phyloP scores from a whole-genome alignment of 768 basidiomycete genomes.

The Amanita pseudoporphyria region DNA sequence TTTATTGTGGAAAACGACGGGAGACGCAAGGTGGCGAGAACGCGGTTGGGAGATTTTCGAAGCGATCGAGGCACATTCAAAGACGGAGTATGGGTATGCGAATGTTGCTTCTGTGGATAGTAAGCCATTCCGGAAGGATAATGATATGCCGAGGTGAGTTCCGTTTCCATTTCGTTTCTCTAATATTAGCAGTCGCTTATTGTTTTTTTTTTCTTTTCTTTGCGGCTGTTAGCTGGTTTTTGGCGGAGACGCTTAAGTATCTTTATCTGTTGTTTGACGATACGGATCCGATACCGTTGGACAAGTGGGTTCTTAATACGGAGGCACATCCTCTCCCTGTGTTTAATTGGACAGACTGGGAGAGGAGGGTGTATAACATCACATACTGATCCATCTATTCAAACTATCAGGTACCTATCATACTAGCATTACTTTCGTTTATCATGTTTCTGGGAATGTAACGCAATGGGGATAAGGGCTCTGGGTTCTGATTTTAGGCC shows the following conservation, averaged over 20 bases:
- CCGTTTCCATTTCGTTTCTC: background rate
- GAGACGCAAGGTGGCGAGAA: conserved; percentile 59
- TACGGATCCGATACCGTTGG: conserved; percentile 28
- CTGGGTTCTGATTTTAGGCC: too few relatives aligned
- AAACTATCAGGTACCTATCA: too few relatives aligned
- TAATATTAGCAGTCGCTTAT: too few relatives aligned
- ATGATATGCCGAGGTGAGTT: conserved; percentile 64
- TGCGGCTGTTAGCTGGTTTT: conserved; percentile 26
- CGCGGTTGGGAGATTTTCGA: conserved; percentile 62
- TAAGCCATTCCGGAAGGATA: conserved; percentile 23
- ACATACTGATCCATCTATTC: too few relatives aligned
- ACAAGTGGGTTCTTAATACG: conserved; percentile 55
- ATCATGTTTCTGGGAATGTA: too few relatives aligned
- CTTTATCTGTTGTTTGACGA: conserved; percentile 58
- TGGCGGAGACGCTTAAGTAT: conserved; percentile 49
- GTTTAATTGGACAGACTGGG: conserved; percentile 47
- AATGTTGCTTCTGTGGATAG: conserved; percentile 38
- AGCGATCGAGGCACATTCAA: conserved; percentile 47
- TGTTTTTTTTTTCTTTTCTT: too few relatives aligned
- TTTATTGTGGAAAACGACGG: conserved; percentile 60
- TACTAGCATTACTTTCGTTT: too few relatives aligned
- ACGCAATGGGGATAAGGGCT: too few relatives aligned
- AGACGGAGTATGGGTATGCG: conserved; percentile 50
- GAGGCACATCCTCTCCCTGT: too few relatives aligned
- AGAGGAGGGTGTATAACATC: conserved; percentile 36